These are phyloP conservation scores for Orbilia quercus DNA, from an alignment of 2,329 filamentous ascomycete genomes.

Conservation along the genomic window DNA sequence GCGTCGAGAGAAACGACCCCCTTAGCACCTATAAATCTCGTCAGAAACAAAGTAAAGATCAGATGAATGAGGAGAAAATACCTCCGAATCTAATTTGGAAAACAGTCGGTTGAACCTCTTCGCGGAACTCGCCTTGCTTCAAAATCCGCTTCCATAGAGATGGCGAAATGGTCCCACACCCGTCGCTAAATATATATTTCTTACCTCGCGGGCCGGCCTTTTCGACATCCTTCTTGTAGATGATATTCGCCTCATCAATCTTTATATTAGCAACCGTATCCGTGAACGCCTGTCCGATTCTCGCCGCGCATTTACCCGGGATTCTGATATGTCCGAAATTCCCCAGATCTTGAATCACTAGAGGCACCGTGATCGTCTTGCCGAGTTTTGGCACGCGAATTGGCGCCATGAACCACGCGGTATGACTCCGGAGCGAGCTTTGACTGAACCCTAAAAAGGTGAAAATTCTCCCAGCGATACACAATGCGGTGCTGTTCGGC, in stretches of 20 bases:
- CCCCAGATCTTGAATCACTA: slow-evolving; percentile 67
- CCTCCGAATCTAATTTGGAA: slow-evolving; percentile 80
- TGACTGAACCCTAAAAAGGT: slow-evolving; percentile 81
- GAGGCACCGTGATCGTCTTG: slow-evolving; percentile 61
- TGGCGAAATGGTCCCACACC: slow-evolving; percentile 78
- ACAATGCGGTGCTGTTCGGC: slow-evolving; percentile 67
- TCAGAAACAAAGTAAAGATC: slow-evolving; percentile 2
- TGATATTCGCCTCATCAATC: slow-evolving; percentile 62
- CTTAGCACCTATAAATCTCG: slow-evolving; percentile 70
- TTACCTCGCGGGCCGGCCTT: slow-evolving; percentile 63
- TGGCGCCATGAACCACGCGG: slow-evolving; percentile 74
- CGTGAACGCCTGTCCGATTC: slow-evolving; percentile 76
- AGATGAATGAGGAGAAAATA: slow-evolving; percentile 56
- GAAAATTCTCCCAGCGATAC: slow-evolving; percentile 73
- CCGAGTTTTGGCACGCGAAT: slow-evolving; percentile 62
- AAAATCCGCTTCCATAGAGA: slow-evolving; percentile 72
- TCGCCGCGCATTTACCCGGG: slow-evolving; percentile 70
- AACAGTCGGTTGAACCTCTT: slow-evolving; percentile 70
- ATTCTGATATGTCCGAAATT: slow-evolving; percentile 68
- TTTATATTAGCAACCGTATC: slow-evolving; percentile 72
- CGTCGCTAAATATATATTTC: slow-evolving; percentile 77
- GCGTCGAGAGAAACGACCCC: slow-evolving; percentile 80
- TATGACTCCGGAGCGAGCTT: slow-evolving; percentile 78
- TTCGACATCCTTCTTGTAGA: slow-evolving; percentile 68
- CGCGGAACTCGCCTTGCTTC: slow-evolving; percentile 59